Evolutionary conservation across 306 rosid species (phyloP), one percentile per base, ranked within the genome.

Genomic region (Ziziphus jujuba): DNA sequence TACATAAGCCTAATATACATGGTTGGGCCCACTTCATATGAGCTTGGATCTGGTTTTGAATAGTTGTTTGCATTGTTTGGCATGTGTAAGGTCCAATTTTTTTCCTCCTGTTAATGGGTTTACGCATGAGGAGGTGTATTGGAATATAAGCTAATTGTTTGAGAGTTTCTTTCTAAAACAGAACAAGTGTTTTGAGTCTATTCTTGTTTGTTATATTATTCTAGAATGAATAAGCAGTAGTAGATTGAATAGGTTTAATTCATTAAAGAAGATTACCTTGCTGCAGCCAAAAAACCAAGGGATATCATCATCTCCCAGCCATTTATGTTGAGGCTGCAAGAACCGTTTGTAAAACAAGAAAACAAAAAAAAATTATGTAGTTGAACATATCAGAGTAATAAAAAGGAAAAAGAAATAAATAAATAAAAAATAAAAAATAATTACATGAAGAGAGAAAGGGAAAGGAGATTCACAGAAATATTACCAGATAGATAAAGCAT

Each of bases 241-340:
- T 3, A 47, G 51, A 10, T 3, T 3, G 19, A 10, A 47, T 11
- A 47, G 17, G 51, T 47, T 47, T 17, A 47, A 11, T 47, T 13
- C 51, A 5, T 47, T 4, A 47, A 1, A 28, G 4, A 47, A 11
- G 13, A 13, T 47, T 70, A 86, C 91, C 91, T 59, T 21, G 86
- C 88, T 16, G 82, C 86, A 66, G 88, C 81, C 55, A 67, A 57
- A 81, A 86, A 86, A 5, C 91, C 91, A 53, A 83, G 81, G 45
- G 88, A 67, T 75, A 86, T 70, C 91, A 86, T 80, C 82, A 86
- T 60, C 78, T 78, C 86, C 86, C 86, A 86, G 13, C 88, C 86
- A 55, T 65, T 79, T 66, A 86, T 65, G 69, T 83, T 80, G 47
- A 86, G 84, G 71, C 91, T 86, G 83, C 67, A 73, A 60, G 21